These are phyloP conservation scores for Chalaropsis ovoidea DNA, from an alignment of 2,329 filamentous ascomycete genomes.

Conservation along the genomic window DNA sequence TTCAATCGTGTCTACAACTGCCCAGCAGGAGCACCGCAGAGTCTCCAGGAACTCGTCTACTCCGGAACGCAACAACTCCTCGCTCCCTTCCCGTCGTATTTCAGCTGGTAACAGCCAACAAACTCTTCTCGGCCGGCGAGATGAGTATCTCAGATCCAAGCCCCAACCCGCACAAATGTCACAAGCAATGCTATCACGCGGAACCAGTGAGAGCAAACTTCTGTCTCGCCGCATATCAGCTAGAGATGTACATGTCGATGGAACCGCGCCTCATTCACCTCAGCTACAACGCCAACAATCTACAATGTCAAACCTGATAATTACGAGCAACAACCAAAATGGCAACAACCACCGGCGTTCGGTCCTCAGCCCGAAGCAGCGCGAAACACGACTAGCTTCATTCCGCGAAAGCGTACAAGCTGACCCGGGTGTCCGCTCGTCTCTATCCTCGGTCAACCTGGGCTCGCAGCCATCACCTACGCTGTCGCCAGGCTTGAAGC, in stretches of 20 bases:
- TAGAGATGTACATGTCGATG: constrained; percentile 32
- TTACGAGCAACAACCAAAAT: constrained; percentile 39
- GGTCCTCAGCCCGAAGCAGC: constrained; percentile 36
- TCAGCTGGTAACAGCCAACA: constrained; percentile 33
- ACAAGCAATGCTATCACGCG: constrained; percentile 23
- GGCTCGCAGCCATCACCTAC: neutral
- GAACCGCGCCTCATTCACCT: constrained; percentile 50
- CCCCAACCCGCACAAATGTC: constrained; percentile 34
- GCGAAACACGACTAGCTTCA: constrained; percentile 52
- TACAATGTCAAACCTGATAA: constrained; percentile 32
- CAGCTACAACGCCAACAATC: constrained; percentile 51
- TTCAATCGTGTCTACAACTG: constrained; percentile 5
- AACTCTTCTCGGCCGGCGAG: constrained; percentile 47
- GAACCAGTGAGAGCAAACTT: neutral
- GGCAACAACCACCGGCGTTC: constrained; percentile 44
- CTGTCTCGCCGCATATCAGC: neutral
- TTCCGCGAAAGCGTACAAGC: constrained; percentile 58
- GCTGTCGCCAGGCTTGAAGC: constrained; percentile 11
- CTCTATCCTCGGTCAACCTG: neutral
- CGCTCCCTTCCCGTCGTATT: neutral
- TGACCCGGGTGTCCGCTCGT: constrained; percentile 33
- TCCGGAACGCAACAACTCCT: neutral
- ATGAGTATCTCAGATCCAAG: constrained; percentile 44
- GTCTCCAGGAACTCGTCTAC: neutral
- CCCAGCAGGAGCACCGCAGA: neutral